Base-by-base conservation (phyloP, 257 asterid species). In the Rehmannia glutinosa region DNA sequence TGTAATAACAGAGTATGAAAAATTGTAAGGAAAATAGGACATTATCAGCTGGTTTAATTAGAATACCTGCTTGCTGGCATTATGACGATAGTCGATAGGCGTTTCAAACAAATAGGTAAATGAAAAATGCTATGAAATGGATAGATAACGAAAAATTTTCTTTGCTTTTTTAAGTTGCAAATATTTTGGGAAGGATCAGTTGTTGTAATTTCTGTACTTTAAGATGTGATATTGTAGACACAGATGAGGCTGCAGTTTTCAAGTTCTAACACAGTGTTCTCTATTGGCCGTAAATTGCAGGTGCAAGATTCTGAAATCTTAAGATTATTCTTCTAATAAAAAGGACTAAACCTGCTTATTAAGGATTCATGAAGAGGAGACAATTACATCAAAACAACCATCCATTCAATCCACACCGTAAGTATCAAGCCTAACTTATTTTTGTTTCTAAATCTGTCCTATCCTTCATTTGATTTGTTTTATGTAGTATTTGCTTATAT, bases 371-470 rank as follows among this genome's bases (percentile, higher is more conserved):
- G 97, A 87, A 84, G 87, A 90, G 85, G 83, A 76, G 77, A 79
- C 67, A 64, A 42, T 17, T 90, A 21, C 87, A 87, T 76, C 88
- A 86, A 64, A 79, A 20, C 67, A 63, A 73, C 35, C 96, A 84
- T 78, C 92, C 86, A 17, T 68, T 90, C 67, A 81, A 78, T 80
- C 74, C 82, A 38, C 58, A 80, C 27, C 92, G 97, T 90, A 87
- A 79, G 97, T 73, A 66, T 8, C 46, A 15, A 19, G 15, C 54
- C 15, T 39, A 2, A 7, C 43, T 38, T n/a, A n/a, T 2, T n/a
- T n/a, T n/a, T n/a, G n/a, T n/a, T n/a, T n/a, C n/a, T n/a, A 56
- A 28, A 2, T 28, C 5, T 2, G 2, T 28, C 33, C 33, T 35
- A 12, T 4, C 27, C 57, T 27, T 6, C 1, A 2, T 33, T 33